Conservation (phyloP, 1,284 basidiomycete species). For the Ustilago xerochloae region DNA sequence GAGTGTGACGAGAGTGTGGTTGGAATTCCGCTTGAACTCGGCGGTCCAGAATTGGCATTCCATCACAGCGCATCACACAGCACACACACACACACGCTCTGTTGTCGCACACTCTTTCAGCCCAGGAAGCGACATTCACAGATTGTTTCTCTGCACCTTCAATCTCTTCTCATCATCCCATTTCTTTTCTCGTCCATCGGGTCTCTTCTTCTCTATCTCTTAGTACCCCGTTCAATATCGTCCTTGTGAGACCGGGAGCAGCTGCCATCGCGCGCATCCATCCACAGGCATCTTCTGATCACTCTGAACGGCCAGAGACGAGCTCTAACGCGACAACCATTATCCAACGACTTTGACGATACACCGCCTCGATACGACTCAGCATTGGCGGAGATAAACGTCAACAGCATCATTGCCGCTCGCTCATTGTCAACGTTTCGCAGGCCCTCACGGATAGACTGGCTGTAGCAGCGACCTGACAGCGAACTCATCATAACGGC, state of each 20-base stretch:
- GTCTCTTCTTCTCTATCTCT: background rate
- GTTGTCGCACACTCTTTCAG: background rate
- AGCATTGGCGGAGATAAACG: no score
- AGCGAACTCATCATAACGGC: no score
- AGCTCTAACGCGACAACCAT: background rate
- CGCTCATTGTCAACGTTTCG: no score
- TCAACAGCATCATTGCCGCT: no score
- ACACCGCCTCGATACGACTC: background rate
- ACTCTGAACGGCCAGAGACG: background rate
- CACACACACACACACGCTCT: background rate
- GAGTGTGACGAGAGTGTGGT: background rate
- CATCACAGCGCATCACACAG: constrained; percentile 4
- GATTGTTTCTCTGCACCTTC: background rate
- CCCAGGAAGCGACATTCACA: background rate
- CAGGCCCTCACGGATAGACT: no score
- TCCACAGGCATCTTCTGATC: background rate
- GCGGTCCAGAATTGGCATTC: background rate
- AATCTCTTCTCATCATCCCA: background rate
- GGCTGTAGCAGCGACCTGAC: no score
- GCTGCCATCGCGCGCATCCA: background rate
- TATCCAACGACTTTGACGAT: background rate
- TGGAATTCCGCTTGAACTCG: constrained; percentile 4
- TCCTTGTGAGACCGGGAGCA: background rate
- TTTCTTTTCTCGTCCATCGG: background rate
- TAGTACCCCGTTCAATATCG: background rate